These are phyloP conservation scores for Ogataea corticis DNA, from an alignment of 805 yeast genomes.

Conservation along the genomic window DNA sequence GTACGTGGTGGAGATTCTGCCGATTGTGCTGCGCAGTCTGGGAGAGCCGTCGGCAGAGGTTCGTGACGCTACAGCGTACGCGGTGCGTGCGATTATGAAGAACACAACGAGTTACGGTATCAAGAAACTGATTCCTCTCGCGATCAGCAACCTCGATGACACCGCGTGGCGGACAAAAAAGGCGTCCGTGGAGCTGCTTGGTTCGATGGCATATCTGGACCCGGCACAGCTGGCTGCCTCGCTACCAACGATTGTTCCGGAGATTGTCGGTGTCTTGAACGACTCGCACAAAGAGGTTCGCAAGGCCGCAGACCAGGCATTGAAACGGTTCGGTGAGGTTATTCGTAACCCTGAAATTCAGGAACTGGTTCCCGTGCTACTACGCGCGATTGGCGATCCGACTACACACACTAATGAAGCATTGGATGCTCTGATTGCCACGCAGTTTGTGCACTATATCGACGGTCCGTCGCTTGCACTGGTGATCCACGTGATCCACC, in stretches of 20 bases:
- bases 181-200: constrained; percentile 93
- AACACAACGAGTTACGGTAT: constrained; percentile 92
- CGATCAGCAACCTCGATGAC: constrained; percentile 81
- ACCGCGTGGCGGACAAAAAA: constrained; percentile 91
- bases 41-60: constrained; percentile 89
- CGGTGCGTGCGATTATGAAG: constrained; percentile 87
- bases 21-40: constrained; percentile 72
- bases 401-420: constrained; percentile 87
- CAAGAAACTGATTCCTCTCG: constrained; percentile 85
- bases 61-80: constrained; percentile 82
- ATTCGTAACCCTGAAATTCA: constrained; percentile 97
- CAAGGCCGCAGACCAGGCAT: constrained; percentile 86
- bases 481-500: constrained; percentile 88
- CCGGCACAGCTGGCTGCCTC: constrained; percentile 92
- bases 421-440: constrained; percentile 77
- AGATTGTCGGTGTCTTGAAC: constrained; percentile 89
- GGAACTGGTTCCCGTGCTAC: constrained; percentile 78
- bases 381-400: constrained; percentile 95
- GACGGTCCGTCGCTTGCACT: constrained; percentile 97
- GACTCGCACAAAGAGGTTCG: constrained; percentile 97
- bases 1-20: constrained; percentile 84
- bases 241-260: constrained; percentile 88
- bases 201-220: constrained; percentile 97
- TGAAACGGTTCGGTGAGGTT: constrained; percentile 93
- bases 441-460: constrained; percentile 95